Base-by-base conservation (phyloP, 2,329 filamentous ascomycete species). In the Alternaria infectoria region DNA sequence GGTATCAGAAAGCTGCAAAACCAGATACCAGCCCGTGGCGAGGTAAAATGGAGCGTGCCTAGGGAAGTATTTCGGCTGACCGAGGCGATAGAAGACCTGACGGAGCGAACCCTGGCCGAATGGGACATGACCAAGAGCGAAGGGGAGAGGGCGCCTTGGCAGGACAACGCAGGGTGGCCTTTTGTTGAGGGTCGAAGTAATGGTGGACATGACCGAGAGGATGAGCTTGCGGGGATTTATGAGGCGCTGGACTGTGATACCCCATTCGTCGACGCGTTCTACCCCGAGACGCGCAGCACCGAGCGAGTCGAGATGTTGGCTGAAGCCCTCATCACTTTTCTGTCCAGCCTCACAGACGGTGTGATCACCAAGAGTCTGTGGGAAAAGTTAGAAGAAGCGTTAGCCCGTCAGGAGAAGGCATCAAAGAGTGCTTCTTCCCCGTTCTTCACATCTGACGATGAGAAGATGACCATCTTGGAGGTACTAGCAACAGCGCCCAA, bases 1-100 rank as follows among this genome's bases (percentile, higher is more conserved):
- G 87, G 87, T 11, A 93, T 94, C 5, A 91, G 96, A 6, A 91
- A 91, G 61, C 84, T 93, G 19, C 66, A 90, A 87, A 62, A 84
- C 82, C 50, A 87, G 85, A 72, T 85, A 83, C 74, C 85, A 17
- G 71, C 64, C 58, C 62, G 64, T 40, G 69, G 72, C 57, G 72
- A 69, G 62, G 86, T 92, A 66, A 88, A 88, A 75, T 90, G 91
- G 76, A 95, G 93, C 11, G 93, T 93, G 2, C 95, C 96, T 1
- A 89, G 92, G 64, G 95, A 97, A 79, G 85, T 98, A 9, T 96
- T 97, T 81, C 90, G 90, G 75, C 87, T 99, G 73, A 97, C 93
- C 6, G 93, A 97, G 77, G 88, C 90, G 11, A 86, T 97, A 78
- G 87, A 89, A 74, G 84, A 86, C 70, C 76, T 89, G 69, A 83